A percentile compares a stretch with the other conserved stretches of the same genome.
Evolutionary conservation across 768 basidiomycete species (phyloP).

Genomic region (Lyophyllum shimeji): DNA sequence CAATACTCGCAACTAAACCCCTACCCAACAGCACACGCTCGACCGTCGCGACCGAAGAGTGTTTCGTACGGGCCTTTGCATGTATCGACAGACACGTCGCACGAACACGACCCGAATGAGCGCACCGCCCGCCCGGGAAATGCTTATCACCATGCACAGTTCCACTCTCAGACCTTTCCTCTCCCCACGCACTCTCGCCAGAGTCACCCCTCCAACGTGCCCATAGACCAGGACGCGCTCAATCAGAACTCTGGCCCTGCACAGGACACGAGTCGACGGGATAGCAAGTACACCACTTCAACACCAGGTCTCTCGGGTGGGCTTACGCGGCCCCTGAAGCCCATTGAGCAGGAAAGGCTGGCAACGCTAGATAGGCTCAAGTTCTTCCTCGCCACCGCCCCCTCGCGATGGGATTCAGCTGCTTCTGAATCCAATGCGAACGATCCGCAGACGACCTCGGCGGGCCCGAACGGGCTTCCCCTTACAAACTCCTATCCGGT

Average conservation of each 20-base stretch:
- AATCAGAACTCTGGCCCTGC: not conserved
- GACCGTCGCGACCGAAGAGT: conserved; percentile 21
- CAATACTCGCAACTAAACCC: conserved; percentile 17
- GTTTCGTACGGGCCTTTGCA: conserved; percentile 27
- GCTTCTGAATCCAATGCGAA: conserved; percentile 19
- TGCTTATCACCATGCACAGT: conserved; percentile 43
- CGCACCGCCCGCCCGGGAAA: conserved; percentile 49
- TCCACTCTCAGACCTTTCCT: conserved; percentile 32
- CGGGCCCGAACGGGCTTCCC: conserved; percentile 10
- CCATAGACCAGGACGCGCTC: conserved; percentile 10
- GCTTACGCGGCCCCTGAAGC: conserved; percentile 57
- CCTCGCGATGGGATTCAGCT: conserved; percentile 62
- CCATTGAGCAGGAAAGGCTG: conserved; percentile 67
- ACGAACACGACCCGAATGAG: conserved; percentile 45
- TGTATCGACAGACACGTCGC: conserved; percentile 37
- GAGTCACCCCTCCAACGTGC: conserved; percentile 5
- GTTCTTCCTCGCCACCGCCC: conserved; percentile 86
- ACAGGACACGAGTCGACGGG: conserved; percentile 8
- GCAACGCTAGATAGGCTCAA: conserved; percentile 82
- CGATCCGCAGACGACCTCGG: conserved; percentile 25
- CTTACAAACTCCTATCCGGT: conserved; percentile 5
- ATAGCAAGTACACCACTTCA: conserved; percentile 16
- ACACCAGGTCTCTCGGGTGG: conserved; percentile 37
- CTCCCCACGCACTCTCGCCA: conserved; percentile 15
- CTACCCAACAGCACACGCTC: conserved; percentile 20